A percentile compares a stretch with the other conserved stretches of the same genome.
phyloP scores from a whole-genome alignment of 2,329 filamentous ascomycete genomes.

The Akanthomyces muscarius region DNA sequence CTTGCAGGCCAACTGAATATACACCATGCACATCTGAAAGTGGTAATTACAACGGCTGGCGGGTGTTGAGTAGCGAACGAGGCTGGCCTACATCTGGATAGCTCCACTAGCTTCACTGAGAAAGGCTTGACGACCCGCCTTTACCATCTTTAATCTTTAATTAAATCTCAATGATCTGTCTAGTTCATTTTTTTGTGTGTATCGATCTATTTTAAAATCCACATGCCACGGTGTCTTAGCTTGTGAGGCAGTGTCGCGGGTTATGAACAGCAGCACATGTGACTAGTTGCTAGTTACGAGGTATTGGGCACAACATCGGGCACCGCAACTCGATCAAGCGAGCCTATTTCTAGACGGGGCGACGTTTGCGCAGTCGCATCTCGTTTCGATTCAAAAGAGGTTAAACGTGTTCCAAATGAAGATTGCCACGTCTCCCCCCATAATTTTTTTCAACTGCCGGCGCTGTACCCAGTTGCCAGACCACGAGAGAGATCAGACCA shows the following conservation, averaged over 20 bases:
- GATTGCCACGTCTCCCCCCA: not conserved
- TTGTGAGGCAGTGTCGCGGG: not conserved
- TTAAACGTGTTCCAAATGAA: not conserved
- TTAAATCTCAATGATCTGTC: too few relatives aligned
- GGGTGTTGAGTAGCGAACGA: not conserved
- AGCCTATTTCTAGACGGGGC: not conserved
- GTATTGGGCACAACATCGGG: too few relatives aligned
- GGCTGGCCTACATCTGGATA: not conserved
- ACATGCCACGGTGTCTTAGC: not conserved
- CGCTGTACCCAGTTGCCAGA: not conserved
- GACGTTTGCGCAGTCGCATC: not conserved
- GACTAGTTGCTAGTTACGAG: not conserved
- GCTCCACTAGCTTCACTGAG: not conserved
- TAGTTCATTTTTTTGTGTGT: too few relatives aligned
- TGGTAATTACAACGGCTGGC: not conserved
- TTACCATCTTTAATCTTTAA: too few relatives aligned
- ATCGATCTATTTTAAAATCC: not conserved
- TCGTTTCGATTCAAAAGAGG: not conserved
- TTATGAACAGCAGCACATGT: not conserved
- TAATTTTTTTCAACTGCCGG: not conserved
- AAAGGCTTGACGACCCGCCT: not conserved
- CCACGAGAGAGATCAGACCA: not conserved
- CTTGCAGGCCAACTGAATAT: not conserved
- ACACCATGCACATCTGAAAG: not conserved
- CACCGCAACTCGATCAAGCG: not conserved